These are phyloP conservation scores for Alternaria rosae DNA, from an alignment of 2,329 filamentous ascomycete genomes.

Conservation along the genomic window DNA sequence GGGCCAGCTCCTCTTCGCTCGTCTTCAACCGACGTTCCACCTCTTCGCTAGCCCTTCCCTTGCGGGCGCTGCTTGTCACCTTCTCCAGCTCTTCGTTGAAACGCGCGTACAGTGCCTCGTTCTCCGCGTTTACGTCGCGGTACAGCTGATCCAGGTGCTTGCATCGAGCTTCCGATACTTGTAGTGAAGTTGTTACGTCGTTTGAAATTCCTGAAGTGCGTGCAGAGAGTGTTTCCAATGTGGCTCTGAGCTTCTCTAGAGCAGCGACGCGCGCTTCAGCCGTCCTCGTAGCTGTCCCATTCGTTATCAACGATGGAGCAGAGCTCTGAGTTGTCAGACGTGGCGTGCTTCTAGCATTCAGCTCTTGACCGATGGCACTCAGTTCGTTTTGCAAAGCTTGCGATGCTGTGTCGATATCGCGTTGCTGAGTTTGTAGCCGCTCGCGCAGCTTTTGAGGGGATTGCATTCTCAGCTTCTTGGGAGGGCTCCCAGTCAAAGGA, in stretches of 20 bases:
- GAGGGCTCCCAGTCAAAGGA: conserved; percentile 23
- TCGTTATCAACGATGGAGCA: conserved; percentile 31
- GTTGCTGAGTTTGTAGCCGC: conserved; percentile 82
- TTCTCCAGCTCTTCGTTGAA: conserved; percentile 91
- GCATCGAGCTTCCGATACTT: conserved; percentile 78
- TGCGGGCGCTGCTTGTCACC: conserved; percentile 74
- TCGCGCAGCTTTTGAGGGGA: conserved; percentile 76
- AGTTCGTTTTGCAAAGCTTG: conserved; percentile 76
- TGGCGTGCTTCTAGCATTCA: conserved; percentile 59
- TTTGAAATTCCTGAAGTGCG: conserved; percentile 62
- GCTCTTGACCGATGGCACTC: conserved; percentile 79
- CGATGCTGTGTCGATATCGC: conserved; percentile 73
- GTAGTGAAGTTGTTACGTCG: conserved; percentile 75
- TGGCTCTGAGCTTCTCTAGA: conserved; percentile 71
- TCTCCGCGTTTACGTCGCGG: conserved; percentile 86
- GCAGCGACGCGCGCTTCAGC: conserved; percentile 66
- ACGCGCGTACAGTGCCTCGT: conserved; percentile 87
- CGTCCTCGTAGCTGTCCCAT: conserved; percentile 31
- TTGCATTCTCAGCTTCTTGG: conserved; percentile 58
- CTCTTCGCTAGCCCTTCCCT: conserved; percentile 80
- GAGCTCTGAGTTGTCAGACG: conserved; percentile 45
- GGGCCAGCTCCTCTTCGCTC: conserved; percentile 76
- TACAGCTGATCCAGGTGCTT: conserved; percentile 88
- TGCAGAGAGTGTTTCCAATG: conserved; percentile 44
- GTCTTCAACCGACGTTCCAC: conserved; percentile 75